Base-by-base conservation (phyloP, 78 protist genomes). In the Diacronema lutheri region DNA sequence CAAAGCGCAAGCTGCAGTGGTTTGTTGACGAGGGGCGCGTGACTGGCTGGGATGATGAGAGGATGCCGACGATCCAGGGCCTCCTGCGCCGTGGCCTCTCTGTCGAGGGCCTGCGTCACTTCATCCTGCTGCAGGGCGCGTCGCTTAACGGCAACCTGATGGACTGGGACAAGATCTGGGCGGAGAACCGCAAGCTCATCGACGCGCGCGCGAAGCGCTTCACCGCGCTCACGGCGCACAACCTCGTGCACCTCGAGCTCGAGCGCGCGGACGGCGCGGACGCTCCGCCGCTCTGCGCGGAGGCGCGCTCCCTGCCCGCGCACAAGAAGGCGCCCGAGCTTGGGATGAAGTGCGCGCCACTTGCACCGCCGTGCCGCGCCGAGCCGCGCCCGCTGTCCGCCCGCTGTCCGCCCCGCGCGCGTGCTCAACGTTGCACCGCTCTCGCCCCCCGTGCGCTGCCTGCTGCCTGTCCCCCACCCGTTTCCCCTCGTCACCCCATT, bases 51-150 rank as follows among this genome's bases (percentile, higher is more conserved):
- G 65, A 89, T 58, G 99, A 98, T 77, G 99, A 99, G 58, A 88
- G 99, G 31, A 93, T 98, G 86, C 99, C 99, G 35, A 98, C 99
- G 37, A 91, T 98, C 26, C 95, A 82, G 40, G 99, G 98, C 68
- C 2, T 96, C 62, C n/a, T 93, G 62, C 82, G 99, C 14, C 95
- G 99, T 44, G 99, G 99, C 38, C 62, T 98, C 81, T 87, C 95
- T 10, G 88, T 98, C 16, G 83, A 93, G 57, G 97, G 97, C 31
- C 85, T 97, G 38, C 64, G 78, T 26, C 76, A 87, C 40, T 97
- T 97, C 85, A 84, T 96, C 77, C 61, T 88, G 31, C 38, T 68
- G 23, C 98, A 96, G 83, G 96, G 99, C 71, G 82, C 89, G 25
- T 84, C 93, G 72, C 33, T 62, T 66, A 56, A 25, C 64, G 7